Percentiles rank a stretch among this genome's conserved stretches.
phyloP scores from a whole-genome alignment of 1,284 basidiomycete genomes.

The Golubevia sp. region DNA sequence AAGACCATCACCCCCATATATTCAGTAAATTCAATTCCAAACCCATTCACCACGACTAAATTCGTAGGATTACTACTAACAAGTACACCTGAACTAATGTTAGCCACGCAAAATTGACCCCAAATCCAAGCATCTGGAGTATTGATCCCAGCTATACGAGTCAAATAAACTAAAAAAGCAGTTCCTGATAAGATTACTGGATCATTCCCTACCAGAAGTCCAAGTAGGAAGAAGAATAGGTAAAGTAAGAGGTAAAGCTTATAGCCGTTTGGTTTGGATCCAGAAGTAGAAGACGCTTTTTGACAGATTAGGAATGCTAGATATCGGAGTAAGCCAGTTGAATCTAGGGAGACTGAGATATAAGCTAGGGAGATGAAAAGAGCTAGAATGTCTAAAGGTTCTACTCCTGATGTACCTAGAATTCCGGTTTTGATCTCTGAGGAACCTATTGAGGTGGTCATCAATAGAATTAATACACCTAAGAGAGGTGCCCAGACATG shows the following conservation, averaged over 20 bases:
- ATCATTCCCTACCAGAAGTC: constrained; percentile 81
- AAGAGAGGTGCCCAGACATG: constrained; percentile 69
- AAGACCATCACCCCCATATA: constrained; percentile 57
- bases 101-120: constrained; percentile 75
- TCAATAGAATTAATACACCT: constrained; percentile 78
- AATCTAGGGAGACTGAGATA: constrained; percentile 88
- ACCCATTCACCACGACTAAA: constrained; percentile 59
- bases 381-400: constrained; percentile 90
- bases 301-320: constrained; percentile 80
- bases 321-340: constrained; percentile 82
- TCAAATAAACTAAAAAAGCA: constrained; percentile 83
- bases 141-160: constrained; percentile 70
- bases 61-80: constrained; percentile 63
- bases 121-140: constrained; percentile 73
- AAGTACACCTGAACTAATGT: constrained; percentile 68
- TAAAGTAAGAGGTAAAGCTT: constrained; percentile 80
- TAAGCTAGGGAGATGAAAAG: constrained; percentile 91
- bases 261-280: too few species aligned
- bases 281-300: neutral
- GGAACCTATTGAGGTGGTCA: constrained; percentile 73
- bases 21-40: constrained; percentile 45
- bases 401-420: constrained; percentile 73
- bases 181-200: constrained; percentile 69
- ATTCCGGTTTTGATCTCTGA: constrained; percentile 72
- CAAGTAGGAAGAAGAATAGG: constrained; percentile 76